These are phyloP conservation scores for Fusarium sulawesiense DNA, from an alignment of 2,329 filamentous ascomycete genomes.

Conservation along the genomic window DNA sequence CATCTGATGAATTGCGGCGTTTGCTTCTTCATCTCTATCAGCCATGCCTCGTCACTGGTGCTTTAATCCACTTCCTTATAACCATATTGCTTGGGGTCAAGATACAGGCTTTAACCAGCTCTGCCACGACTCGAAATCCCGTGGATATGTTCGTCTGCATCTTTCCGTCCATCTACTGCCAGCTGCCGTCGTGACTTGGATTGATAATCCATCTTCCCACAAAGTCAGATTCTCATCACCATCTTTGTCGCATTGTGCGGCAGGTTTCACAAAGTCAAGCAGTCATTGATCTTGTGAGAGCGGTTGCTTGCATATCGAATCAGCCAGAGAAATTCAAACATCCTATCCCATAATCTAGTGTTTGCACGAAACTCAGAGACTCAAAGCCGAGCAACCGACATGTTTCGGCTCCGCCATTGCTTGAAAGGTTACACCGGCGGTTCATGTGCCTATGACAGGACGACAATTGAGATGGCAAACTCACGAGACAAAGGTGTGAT, in stretches of 20 bases:
- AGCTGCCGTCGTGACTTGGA: background rate
- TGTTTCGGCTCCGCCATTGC: slow-evolving; percentile 3
- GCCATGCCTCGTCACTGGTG: background rate
- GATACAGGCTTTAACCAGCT: background rate
- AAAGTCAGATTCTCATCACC: background rate
- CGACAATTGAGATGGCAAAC: background rate
- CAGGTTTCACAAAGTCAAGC: slow-evolving; percentile 1
- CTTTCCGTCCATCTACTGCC: slow-evolving; percentile 4
- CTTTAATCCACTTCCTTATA: background rate
- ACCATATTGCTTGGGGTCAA: background rate
- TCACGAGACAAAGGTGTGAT: slow-evolving; percentile 16
- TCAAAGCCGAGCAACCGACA: background rate
- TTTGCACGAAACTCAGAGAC: background rate
- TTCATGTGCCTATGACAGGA: background rate
- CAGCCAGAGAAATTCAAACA: background rate
- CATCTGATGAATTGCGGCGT: background rate
- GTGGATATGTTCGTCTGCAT: slow-evolving; percentile 3
- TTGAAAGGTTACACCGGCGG: background rate
- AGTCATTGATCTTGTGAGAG: slow-evolving; percentile 15
- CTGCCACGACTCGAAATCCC: background rate
- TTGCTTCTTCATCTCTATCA: background rate
- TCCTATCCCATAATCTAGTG: background rate
- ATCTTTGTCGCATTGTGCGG: background rate
- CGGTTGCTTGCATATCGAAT: slow-evolving; percentile 19
- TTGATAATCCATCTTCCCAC: background rate